phyloP scores from a whole-genome alignment of 495 filamentous ascomycete species.

The Venustampulla echinocandica region DNA sequence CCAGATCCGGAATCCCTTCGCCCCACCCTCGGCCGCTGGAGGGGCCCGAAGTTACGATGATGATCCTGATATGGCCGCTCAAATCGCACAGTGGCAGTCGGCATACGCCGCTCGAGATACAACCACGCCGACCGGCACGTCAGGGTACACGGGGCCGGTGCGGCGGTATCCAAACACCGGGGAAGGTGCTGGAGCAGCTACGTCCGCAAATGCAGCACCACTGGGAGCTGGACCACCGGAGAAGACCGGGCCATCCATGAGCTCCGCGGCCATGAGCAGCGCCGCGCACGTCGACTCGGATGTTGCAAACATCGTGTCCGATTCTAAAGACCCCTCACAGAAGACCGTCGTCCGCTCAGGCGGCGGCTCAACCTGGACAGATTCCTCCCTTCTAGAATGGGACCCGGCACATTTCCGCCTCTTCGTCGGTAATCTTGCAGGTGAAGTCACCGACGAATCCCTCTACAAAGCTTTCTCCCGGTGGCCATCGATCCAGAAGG shows the following conservation, averaged over 20 bases:
- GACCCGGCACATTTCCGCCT: constrained; percentile 90
- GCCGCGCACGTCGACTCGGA: constrained; percentile 35
- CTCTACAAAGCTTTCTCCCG: constrained; percentile 85
- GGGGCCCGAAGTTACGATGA: constrained; percentile 29
- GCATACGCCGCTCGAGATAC: constrained; percentile 55
- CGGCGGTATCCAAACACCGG: constrained; percentile 12
- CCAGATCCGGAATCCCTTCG: constrained; percentile 75
- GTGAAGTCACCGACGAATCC: constrained; percentile 94
- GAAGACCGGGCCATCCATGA: constrained; percentile 20
- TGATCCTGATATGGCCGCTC: constrained; percentile 83
- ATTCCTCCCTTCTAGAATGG: constrained; percentile 84
- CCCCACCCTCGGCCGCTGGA: constrained; percentile 48
- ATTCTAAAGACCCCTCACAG: constrained; percentile 33
- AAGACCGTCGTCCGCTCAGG: constrained; percentile 80
- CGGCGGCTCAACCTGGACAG: constrained; percentile 84
- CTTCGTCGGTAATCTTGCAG: constrained; percentile 95
- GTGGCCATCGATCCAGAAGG: constrained; percentile 83
- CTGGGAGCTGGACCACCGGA: constrained; percentile 28
- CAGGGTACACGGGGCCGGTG: constrained; percentile 16
- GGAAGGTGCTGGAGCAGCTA: constrained; percentile 20
- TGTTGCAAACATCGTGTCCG: constrained; percentile 36
- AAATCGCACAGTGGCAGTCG: constrained; percentile 94
- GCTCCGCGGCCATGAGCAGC: constrained; percentile 27
- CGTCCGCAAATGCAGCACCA: constrained; percentile 40
- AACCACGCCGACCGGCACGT: constrained; percentile 35